A percentile compares a stretch with the other conserved stretches of the same genome.
phyloP scores from a whole-genome alignment of 352 stramenopile genomes.

The Peronosclerospora sorghi region DNA sequence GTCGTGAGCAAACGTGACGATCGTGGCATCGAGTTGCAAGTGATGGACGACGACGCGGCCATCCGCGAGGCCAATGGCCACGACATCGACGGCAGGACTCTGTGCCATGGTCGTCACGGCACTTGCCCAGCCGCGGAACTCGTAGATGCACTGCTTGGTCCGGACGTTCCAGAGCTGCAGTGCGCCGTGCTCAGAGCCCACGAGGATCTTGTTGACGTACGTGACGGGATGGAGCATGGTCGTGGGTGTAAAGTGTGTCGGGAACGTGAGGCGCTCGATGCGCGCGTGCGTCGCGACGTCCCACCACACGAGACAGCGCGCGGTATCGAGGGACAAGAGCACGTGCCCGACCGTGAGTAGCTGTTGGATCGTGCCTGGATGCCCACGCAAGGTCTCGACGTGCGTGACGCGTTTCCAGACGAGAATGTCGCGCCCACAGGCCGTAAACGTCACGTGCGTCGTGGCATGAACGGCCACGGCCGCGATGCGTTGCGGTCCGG shows the following conservation, averaged over 20 bases:
- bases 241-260: constrained; percentile 46
- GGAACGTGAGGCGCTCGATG: constrained; percentile 47
- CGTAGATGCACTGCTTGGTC: constrained; percentile 83
- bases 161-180: constrained; percentile 88
- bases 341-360: constrained; percentile 38
- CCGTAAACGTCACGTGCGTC: constrained; percentile 71
- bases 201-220: constrained; percentile 91
- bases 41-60: constrained; percentile 82
- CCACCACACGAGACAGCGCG: constrained; percentile 43
- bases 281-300: constrained; percentile 51
- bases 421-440: constrained; percentile 56
- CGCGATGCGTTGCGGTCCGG: constrained; percentile 67
- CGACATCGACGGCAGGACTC: constrained; percentile 84
- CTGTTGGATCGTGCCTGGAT: constrained; percentile 46
- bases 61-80: constrained; percentile 74
- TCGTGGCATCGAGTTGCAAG: constrained; percentile 68
- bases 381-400: constrained; percentile 40
- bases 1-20: constrained; percentile 75
- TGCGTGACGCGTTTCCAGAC: constrained; percentile 61
- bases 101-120: constrained; percentile 71
- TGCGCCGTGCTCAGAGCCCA: constrained; percentile 72
- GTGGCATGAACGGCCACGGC: constrained; percentile 49
- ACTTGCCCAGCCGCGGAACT: constrained; percentile 65
- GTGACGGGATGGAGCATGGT: constrained; percentile 85
- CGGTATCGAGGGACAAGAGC: constrained; percentile 67